phyloP scores from a whole-genome alignment of 345 rosid genomes.

The Passiflora organensis region DNA sequence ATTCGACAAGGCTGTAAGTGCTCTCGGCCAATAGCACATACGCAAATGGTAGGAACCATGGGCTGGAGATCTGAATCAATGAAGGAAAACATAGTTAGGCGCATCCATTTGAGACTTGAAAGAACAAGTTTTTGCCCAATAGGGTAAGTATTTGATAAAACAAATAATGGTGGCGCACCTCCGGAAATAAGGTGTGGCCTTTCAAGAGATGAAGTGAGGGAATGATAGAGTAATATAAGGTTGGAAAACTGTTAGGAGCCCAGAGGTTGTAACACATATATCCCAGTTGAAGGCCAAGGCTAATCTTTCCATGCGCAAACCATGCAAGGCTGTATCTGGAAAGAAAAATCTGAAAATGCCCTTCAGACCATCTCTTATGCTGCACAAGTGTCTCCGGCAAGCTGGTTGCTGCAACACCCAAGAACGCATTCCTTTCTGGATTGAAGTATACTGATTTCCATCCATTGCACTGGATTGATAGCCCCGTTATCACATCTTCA shows the following conservation, averaged over 20 bases:
- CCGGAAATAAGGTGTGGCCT: conserved; percentile 64
- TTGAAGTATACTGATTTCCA: conserved; percentile 64
- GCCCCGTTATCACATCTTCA: conserved; percentile 86
- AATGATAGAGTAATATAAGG: conserved; percentile 39
- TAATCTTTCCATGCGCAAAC: conserved; percentile 48
- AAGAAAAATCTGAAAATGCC: conserved; percentile 57
- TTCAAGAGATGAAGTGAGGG: conserved; percentile 58
- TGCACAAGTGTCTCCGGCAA: conserved; percentile 58
- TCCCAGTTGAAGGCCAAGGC: conserved; percentile 42
- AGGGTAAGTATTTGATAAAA: conserved; percentile 52
- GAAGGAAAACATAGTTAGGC: too few relatives aligned
- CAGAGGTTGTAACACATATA: conserved; percentile 46
- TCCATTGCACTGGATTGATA: conserved; percentile 59
- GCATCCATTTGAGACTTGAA: too few relatives aligned
- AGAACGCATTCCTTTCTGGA: conserved; percentile 54
- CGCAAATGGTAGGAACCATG: conserved; percentile 57
- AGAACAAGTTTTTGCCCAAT: too few relatives aligned
- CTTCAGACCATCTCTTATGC: conserved; percentile 79
- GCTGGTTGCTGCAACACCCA: conserved; percentile 54
- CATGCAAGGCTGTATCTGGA: conserved; percentile 55
- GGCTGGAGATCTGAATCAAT: conserved; percentile 50
- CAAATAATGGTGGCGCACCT: conserved; percentile 41
- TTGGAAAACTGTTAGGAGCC: conserved; percentile 53
- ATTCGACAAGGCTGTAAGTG: conserved; percentile 44
- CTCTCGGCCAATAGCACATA: conserved; percentile 33